These are phyloP conservation scores for Kluyveromyces sp. DNA, from an alignment of 1,139 yeast genomes.

Conservation along the genomic window DNA sequence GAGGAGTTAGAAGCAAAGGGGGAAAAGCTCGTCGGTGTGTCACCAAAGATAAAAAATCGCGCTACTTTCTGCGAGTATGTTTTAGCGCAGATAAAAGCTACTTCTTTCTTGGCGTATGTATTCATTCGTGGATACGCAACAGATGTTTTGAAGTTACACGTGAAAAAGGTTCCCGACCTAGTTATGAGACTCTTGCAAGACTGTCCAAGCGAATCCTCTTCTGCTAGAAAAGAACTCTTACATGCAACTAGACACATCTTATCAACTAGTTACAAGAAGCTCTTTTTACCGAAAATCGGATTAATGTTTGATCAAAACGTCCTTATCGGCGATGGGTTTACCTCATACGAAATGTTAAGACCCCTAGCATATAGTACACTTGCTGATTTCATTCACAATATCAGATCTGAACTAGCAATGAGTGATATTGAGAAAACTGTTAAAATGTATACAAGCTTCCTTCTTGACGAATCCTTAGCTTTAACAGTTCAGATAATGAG, in stretches of 20 bases:
- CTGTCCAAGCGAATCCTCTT: conserved; percentile 92
- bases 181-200: conserved; percentile 83
- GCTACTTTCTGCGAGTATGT: conserved; percentile 83
- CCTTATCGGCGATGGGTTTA: conserved; percentile 85
- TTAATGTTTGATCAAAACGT: conserved; percentile 79
- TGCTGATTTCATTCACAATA: conserved; percentile 92
- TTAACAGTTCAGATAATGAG: conserved; percentile 95
- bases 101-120: conserved; percentile 89
- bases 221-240: conserved; percentile 84
- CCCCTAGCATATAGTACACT: conserved; percentile 94
- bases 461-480: conserved; percentile 78
- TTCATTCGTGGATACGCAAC: conserved; percentile 77
- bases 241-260: conserved; percentile 93
- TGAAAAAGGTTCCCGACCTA: conserved; percentile 75
- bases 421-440: conserved; percentile 87
- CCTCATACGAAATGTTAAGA: conserved; percentile 75
- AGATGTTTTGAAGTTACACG: conserved; percentile 53
- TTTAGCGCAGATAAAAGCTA: conserved; percentile 94
- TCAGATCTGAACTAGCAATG: conserved; percentile 75
- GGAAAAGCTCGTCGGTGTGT: conserved; percentile 42
- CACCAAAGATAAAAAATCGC: conserved; percentile 71
- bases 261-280: conserved; percentile 75
- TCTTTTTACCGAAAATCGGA: conserved; percentile 82
- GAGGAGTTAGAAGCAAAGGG: conserved; percentile 51
- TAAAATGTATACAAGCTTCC: conserved; percentile 67